A percentile compares a stretch with the other conserved stretches of the same genome.
Conservation (phyloP, 2,329 filamentous ascomycete species). For the Phialemoniopsis sp. region DNA sequence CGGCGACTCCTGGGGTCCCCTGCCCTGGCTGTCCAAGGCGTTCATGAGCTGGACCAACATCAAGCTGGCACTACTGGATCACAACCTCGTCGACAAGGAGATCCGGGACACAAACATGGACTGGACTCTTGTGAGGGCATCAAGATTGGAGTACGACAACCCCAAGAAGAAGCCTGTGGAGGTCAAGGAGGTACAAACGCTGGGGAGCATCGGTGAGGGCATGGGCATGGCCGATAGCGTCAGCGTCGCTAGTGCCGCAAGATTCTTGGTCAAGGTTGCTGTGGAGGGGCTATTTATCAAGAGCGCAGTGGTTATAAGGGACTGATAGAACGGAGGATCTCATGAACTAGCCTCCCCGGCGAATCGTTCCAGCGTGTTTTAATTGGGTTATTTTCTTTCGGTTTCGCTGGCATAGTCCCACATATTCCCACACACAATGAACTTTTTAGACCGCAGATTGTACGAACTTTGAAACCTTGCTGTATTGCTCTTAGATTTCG, state of each 20-base stretch:
- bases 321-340: too few relatives aligned
- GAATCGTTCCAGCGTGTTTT: too few relatives aligned
- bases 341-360: too few relatives aligned
- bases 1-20: conserved; percentile 28
- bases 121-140: conserved; percentile 29
- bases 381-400: too few relatives aligned
- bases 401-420: too few relatives aligned
- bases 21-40: conserved; percentile 26
- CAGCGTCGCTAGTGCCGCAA: conserved; percentile 19
- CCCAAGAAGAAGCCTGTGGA: conserved; percentile 12
- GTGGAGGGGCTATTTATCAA: conserved; percentile 14
- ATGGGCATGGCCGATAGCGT: conserved; percentile 23
- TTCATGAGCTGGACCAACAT: conserved; percentile 33
- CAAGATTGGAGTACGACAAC: conserved; percentile 23
- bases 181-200: conserved; percentile 13
- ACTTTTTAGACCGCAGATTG: too few relatives aligned
- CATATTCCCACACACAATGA: too few relatives aligned
- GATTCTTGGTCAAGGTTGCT: conserved; percentile 26
- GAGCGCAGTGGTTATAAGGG: background rate
- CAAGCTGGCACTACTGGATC: conserved; percentile 32
- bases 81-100: conserved; percentile 27
- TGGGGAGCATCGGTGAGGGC: conserved; percentile 23
- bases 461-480: too few relatives aligned
- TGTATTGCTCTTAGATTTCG: too few relatives aligned
- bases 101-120: conserved; percentile 25